These are phyloP conservation scores for Cercis canadensis DNA, from an alignment of 306 rosid species.

Conservation along the genomic window DNA sequence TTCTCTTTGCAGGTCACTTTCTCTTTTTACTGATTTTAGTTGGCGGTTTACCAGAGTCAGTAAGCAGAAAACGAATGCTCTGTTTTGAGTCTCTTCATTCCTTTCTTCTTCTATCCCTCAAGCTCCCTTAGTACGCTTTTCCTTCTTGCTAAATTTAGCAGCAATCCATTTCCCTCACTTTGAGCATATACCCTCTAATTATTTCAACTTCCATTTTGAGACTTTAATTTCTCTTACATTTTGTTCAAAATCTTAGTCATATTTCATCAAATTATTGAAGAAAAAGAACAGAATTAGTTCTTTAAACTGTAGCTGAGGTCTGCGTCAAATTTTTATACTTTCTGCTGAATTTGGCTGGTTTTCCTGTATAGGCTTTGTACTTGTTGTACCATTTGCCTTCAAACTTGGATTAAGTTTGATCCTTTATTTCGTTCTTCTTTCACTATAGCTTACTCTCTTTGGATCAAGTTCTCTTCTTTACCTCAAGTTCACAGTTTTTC, in stretches of 20 bases:
- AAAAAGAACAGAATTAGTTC: background rate
- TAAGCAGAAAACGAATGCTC: conserved; percentile 42
- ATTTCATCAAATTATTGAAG: conserved; percentile 28
- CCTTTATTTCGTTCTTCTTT: conserved; percentile 7
- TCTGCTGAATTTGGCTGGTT: conserved; percentile 28
- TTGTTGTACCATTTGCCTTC: conserved; percentile 25
- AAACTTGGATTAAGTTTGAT: conserved; percentile 39
- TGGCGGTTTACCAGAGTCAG: conserved; percentile 32
- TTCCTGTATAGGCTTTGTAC: conserved; percentile 23
- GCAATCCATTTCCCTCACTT: background rate
- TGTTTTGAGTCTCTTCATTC: conserved; percentile 50
- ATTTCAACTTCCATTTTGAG: background rate
- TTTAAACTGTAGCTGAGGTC: conserved; percentile 32
- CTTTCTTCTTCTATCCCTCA: conserved; percentile 50
- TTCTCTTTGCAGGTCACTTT: conserved; percentile 45
- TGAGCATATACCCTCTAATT: background rate
- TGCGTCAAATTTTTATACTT: conserved; percentile 22
- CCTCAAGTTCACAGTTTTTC: conserved; percentile 15
- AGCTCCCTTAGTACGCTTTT: conserved; percentile 33
- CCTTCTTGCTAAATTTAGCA: conserved; percentile 28
- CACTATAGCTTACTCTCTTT: background rate
- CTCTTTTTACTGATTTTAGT: conserved; percentile 40
- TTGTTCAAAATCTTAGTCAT: background rate
- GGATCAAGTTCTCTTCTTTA: conserved; percentile 30
- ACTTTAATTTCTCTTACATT: background rate